These are phyloP conservation scores for Aquilaria yunnanensis DNA, from an alignment of 345 rosid species.

Conservation along the genomic window DNA sequence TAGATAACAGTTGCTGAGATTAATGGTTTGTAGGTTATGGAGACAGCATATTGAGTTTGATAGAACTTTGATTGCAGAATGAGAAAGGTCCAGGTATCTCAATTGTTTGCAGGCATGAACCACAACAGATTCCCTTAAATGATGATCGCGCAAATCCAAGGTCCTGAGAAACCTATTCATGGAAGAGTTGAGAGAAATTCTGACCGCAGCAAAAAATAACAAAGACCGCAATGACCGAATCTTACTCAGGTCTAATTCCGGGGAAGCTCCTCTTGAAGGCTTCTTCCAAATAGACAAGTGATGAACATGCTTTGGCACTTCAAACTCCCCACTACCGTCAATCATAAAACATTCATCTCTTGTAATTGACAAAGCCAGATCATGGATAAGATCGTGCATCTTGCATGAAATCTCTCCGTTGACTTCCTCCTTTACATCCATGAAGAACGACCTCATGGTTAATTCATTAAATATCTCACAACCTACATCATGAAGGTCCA, in stretches of 20 bases:
- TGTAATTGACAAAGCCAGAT: slow-evolving; percentile 14
- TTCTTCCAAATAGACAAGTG: neutral
- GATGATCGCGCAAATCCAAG: neutral
- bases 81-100: neutral
- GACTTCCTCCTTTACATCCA: neutral
- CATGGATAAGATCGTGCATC: slow-evolving; percentile 24
- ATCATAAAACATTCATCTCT: neutral
- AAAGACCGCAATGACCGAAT: neutral
- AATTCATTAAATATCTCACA: slow-evolving; percentile 14
- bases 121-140: fast-evolving
- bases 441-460: slow-evolving; percentile 13
- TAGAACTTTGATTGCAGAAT: neutral
- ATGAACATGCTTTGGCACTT: neutral
- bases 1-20: fast-evolving
- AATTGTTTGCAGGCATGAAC: neutral
- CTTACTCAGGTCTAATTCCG: neutral
- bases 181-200: neutral
- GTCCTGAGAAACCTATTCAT: slow-evolving; percentile 1
- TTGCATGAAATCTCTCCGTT: neutral
- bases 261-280: no score
- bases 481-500: slow-evolving; percentile 9
- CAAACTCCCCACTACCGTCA: neutral
- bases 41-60: slow-evolving; percentile 4
- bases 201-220: neutral
- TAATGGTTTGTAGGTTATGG: slow-evolving; percentile 7